phyloP scores from a whole-genome alignment of 2,329 filamentous ascomycete genomes.

The Bipolaris bicolor region DNA sequence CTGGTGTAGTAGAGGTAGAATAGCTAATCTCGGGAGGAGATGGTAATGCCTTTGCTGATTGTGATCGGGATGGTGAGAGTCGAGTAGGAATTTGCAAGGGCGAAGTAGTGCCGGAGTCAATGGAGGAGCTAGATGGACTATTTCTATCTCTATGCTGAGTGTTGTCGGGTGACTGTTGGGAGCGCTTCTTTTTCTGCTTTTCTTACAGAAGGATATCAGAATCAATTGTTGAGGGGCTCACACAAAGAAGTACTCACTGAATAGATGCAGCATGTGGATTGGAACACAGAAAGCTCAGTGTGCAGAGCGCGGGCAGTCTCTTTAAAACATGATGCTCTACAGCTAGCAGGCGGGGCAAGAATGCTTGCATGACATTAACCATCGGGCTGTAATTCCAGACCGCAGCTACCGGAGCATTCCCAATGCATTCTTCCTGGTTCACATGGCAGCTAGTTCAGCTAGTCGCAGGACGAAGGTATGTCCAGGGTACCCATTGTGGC shows the following conservation, averaged over 20 bases:
- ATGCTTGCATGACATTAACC: slow-evolving; percentile 13
- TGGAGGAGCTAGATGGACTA: slow-evolving; percentile 15
- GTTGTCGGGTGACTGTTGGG: slow-evolving; percentile 14
- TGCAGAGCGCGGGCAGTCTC: slow-evolving; percentile 3
- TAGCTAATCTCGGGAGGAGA: slow-evolving; percentile 10
- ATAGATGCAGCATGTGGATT: slow-evolving; percentile 32
- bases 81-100: not conserved
- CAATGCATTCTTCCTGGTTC: slow-evolving; percentile 4
- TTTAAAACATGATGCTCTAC: slow-evolving; percentile 13
- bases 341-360: slow-evolving; percentile 22
- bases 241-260: slow-evolving; percentile 17
- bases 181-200: slow-evolving; percentile 26
- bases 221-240: not conserved
- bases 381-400: slow-evolving; percentile 7
- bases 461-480: slow-evolving; percentile 13
- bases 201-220: slow-evolving; percentile 18
- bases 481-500: slow-evolving; percentile 2
- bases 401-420: slow-evolving; percentile 2
- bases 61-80: slow-evolving; percentile 3
- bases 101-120: slow-evolving; percentile 9
- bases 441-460: slow-evolving; percentile 15
- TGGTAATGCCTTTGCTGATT: slow-evolving; percentile 5
- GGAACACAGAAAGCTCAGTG: slow-evolving; percentile 2
- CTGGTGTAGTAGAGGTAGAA: not conserved
- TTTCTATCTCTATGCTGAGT: slow-evolving; percentile 8